Conservation (phyloP, 768 basidiomycete species). For the Boletus reticulatus region DNA sequence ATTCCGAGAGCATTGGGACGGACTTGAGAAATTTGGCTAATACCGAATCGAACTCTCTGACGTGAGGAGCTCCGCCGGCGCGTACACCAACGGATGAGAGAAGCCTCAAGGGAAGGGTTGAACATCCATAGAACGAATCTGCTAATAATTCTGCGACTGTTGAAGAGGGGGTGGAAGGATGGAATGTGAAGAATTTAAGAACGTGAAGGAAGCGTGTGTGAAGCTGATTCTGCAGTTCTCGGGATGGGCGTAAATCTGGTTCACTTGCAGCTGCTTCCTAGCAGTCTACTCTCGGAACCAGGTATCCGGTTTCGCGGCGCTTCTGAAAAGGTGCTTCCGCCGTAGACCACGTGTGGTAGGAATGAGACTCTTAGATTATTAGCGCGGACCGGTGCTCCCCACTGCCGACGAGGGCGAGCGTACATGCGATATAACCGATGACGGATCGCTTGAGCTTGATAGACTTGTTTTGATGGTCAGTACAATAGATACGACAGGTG, state of each 20-base stretch:
- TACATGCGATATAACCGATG: constrained; percentile 8
- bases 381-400: background rate
- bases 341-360: too few species aligned
- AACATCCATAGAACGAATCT: constrained; percentile 73
- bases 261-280: too few species aligned
- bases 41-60: constrained; percentile 68
- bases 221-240: too few species aligned
- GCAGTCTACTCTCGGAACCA: too few species aligned
- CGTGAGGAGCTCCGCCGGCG: constrained; percentile 53
- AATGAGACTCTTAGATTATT: too few species aligned
- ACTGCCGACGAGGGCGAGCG: background rate
- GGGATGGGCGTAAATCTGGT: too few species aligned
- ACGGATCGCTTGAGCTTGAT: background rate
- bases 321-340: too few species aligned
- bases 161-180: constrained; percentile 63
- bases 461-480: background rate
- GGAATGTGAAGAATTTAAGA: constrained; percentile 11
- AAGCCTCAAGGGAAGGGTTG: constrained; percentile 56
- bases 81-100: constrained; percentile 75
- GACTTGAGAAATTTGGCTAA: constrained; percentile 72
- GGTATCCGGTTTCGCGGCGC: too few species aligned
- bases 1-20: constrained; percentile 66
- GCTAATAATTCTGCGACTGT: constrained; percentile 73
- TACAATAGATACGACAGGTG: too few species aligned
- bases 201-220: too few species aligned